Base-by-base conservation (phyloP, 306 rosid species). In the Hippophae rhamnoides region DNA sequence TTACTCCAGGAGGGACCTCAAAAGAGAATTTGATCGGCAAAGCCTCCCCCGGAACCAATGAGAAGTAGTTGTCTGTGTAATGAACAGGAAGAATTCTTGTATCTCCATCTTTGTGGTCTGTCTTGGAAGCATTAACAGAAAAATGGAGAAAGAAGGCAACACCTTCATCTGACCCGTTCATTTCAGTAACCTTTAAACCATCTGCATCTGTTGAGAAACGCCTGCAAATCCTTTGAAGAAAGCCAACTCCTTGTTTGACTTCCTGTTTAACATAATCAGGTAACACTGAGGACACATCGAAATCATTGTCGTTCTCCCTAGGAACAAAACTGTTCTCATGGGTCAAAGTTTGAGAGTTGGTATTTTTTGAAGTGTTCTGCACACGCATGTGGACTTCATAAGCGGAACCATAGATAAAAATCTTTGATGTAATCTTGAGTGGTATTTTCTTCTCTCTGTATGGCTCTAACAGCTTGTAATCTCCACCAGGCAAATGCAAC, bases 81-180 rank as follows among this genome's bases (percentile, higher is more conserved):
- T 87, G 95, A 71, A 92, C 93, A 0, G 89, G 95, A 53, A 92
- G 89, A 70, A 92, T 85, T 80, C 98, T 78, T 25, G 96, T 79
- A 79, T 87, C 95, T 62, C 86, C 89, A 72, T 83, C 82, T 66
- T 70, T 79, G 49, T 11, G 61, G 53, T 73, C 73, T 8, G 43
- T 66, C 74, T 74, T 73, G 10, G 76, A 71, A 72, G 72, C 73
- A 75, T 87, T 92, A 62, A 87, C 92, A 41, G 87, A 81, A 51
- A 90, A 72, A 64, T 90, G 86, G 71, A 90, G 87, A 63, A 90
- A 90, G 84, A 87, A 90, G 59, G 92, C 96, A 69, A 90, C 95
- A 11, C 95, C 96, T 0, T 55, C 73, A 58, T 81, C 89, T 5
- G 72, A 7, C 11, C 95, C 96, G 8, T 79, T 62, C 44, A 69